phyloP scores from a whole-genome alignment of 208 protist species.

The Acanthamoeba healyi region DNA sequence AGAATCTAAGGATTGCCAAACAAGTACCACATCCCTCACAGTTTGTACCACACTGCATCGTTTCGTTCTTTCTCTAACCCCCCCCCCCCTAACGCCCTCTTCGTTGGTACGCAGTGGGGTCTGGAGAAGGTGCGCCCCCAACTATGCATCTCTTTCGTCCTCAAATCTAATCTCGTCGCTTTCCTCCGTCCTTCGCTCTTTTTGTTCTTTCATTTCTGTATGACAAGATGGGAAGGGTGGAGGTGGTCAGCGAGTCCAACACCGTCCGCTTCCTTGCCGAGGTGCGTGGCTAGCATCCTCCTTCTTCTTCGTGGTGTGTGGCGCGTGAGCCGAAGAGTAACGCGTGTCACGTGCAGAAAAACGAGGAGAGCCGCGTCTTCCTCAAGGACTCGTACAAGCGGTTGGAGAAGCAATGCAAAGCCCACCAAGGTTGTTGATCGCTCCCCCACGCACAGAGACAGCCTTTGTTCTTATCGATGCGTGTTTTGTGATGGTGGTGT shows the following conservation, averaged over 20 bases:
- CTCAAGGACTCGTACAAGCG: slow-evolving; percentile 29
- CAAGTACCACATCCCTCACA: neutral
- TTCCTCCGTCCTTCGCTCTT: neutral
- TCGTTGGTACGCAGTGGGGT: neutral
- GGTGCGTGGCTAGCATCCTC: too few species aligned
- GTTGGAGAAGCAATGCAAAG: slow-evolving; percentile 56
- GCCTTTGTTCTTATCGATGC: neutral
- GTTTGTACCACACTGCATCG: too few species aligned
- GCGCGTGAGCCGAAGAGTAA: neutral
- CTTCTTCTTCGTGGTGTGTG: neutral
- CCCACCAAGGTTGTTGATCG: slow-evolving; percentile 43
- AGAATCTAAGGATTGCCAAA: slow-evolving; percentile 4
- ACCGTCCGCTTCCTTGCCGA: slow-evolving; percentile 47
- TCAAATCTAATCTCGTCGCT: neutral
- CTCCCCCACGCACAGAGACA: too few species aligned
- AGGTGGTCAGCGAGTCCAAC: slow-evolving; percentile 53
- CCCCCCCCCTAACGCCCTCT: neutral
- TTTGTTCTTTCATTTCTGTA: too few species aligned
- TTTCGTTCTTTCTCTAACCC: too few species aligned
- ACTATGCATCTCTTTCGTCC: neutral
- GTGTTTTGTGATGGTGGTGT: neutral
- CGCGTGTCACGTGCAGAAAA: neutral
- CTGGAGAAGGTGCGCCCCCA: slow-evolving; percentile 1
- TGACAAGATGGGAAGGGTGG: slow-evolving; percentile 48
- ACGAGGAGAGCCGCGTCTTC: slow-evolving; percentile 10